A percentile compares a stretch with the other conserved stretches of the same genome.
Evolutionary conservation across 2,329 filamentous ascomycete genomes (phyloP).

Genomic region (Leptographium wingfieldii): DNA sequence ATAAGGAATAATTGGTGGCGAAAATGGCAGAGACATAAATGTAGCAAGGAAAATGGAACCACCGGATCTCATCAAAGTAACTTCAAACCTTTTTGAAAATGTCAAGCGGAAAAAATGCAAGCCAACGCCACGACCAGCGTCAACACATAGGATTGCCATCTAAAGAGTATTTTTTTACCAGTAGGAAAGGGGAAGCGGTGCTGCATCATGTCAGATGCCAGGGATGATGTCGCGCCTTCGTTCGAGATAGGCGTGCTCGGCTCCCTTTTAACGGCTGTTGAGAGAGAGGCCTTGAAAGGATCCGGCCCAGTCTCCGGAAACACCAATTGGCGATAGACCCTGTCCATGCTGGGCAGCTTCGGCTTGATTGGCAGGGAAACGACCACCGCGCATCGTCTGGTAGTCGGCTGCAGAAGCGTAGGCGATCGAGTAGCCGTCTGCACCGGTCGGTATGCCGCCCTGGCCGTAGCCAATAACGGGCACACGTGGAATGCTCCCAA

Average conservation of each 20-base stretch:
- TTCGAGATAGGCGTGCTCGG: background rate
- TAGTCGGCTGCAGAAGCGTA: conserved; percentile 32
- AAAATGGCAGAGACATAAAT: background rate
- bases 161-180: background rate
- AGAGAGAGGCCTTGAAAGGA: conserved; percentile 62
- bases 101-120: background rate
- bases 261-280: conserved; percentile 25
- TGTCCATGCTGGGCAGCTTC: conserved; percentile 22
- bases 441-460: conserved; percentile 23
- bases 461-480: conserved; percentile 25
- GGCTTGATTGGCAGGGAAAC: conserved; percentile 31
- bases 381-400: conserved; percentile 31
- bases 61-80: background rate
- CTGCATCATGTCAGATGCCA: background rate
- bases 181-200: background rate
- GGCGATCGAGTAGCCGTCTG: conserved; percentile 28
- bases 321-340: conserved; percentile 27
- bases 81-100: background rate
- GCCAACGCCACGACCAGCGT: background rate
- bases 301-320: conserved; percentile 46
- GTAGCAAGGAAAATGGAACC: background rate
- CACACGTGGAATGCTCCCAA: conserved; percentile 26
- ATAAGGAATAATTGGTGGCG: background rate
- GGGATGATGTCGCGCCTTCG: background rate
- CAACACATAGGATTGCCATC: background rate